Evolutionary conservation across 768 basidiomycete genomes (phyloP).

Genomic region (Lactarius evosmus): DNA sequence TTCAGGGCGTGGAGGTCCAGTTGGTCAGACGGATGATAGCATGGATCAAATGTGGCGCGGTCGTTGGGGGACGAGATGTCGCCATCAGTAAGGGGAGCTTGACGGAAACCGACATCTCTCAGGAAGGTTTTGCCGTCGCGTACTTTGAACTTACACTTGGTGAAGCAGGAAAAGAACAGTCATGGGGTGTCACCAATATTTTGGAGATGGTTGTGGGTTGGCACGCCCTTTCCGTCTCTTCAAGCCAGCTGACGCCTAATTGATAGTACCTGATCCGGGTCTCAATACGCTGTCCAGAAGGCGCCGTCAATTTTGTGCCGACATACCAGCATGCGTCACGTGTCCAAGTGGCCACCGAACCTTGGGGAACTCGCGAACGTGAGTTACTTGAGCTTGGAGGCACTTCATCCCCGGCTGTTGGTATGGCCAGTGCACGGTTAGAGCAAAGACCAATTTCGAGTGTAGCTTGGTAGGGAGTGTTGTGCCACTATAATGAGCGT

Average conservation of each 20-base stretch:
- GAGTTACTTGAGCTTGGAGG: slow-evolving; percentile 41
- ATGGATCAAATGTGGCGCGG: slow-evolving; percentile 30
- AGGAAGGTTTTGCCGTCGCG: slow-evolving; percentile 38
- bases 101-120: slow-evolving; percentile 33
- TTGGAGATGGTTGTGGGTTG: slow-evolving; percentile 34
- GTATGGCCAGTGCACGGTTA: slow-evolving; percentile 30
- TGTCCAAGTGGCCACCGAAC: slow-evolving; percentile 40
- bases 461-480: slow-evolving; percentile 15
- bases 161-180: slow-evolving; percentile 37
- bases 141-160: slow-evolving; percentile 40
- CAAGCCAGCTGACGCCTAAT: background rate
- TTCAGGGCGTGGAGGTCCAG: slow-evolving; percentile 36
- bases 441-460: slow-evolving; percentile 12
- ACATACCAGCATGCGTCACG: slow-evolving; percentile 38
- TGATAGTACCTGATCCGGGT: slow-evolving; percentile 41
- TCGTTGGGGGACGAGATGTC: slow-evolving; percentile 34
- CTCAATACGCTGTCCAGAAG: slow-evolving; percentile 35
- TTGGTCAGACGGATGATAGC: slow-evolving; percentile 39
- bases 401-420: slow-evolving; percentile 42
- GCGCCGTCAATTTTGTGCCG: slow-evolving; percentile 35
- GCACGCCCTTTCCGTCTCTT: background rate
- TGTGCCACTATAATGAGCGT: background rate
- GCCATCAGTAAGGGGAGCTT: slow-evolving; percentile 29
- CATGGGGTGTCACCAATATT: slow-evolving; percentile 38
- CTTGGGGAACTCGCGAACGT: slow-evolving; percentile 39